Evolutionary conservation across 2,329 filamentous ascomycete species (phyloP).

Genomic region (Aspergillus tamarii): DNA sequence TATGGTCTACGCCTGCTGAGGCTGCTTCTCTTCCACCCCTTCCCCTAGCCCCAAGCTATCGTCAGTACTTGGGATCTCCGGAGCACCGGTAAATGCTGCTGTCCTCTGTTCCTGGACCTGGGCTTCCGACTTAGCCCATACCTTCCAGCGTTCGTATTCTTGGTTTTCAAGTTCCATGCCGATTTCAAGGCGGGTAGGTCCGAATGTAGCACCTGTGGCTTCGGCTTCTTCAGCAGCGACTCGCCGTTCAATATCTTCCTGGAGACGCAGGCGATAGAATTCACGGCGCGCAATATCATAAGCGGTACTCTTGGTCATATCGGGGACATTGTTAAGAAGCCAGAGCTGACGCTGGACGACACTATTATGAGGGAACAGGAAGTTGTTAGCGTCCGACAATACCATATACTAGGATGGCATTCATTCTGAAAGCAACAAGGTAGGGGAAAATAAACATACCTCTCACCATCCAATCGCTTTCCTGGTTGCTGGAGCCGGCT

Average conservation of each 20-base stretch:
- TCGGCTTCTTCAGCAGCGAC: constrained; percentile 86
- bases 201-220: constrained; percentile 85
- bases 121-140: constrained; percentile 67
- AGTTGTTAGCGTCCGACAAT: constrained; percentile 14
- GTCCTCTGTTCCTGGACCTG: constrained; percentile 51
- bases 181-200: constrained; percentile 72
- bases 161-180: constrained; percentile 81
- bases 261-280: constrained; percentile 83
- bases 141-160: constrained; percentile 82
- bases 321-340: constrained; percentile 69
- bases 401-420: not conserved
- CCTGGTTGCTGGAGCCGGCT: constrained; percentile 73
- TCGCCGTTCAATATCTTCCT: constrained; percentile 79
- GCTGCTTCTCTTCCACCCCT: constrained; percentile 3
- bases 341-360: constrained; percentile 91
- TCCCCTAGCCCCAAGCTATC: constrained; percentile 36
- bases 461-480: constrained; percentile 80
- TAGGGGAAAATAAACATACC: constrained; percentile 54
- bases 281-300: constrained; percentile 89
- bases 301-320: constrained; percentile 66
- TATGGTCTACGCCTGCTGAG: constrained; percentile 8
- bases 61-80: constrained; percentile 42
- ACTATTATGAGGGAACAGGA: constrained; percentile 51
- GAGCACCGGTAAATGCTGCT: constrained; percentile 46
- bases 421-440: not conserved